Conservation (phyloP, 2,329 filamentous ascomycete species). For the Apiospora pterosperma region DNA sequence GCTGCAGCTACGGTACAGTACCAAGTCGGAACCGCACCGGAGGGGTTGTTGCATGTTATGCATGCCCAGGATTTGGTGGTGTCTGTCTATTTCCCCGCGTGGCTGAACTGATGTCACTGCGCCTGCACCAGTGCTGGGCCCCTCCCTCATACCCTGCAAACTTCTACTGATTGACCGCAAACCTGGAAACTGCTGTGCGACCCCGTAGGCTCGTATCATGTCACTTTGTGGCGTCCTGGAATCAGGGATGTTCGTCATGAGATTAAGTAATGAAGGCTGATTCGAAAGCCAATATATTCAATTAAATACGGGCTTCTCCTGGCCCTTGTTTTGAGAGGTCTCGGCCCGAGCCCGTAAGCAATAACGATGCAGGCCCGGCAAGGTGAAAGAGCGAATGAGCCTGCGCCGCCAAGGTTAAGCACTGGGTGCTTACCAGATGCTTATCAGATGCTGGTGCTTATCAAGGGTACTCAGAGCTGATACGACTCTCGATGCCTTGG, state of each 20-base stretch:
- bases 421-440: not conserved
- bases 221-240: not conserved
- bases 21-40: not conserved
- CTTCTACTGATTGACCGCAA: not conserved
- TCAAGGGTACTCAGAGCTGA: not conserved
- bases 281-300: not conserved
- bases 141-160: not conserved
- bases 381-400: not conserved
- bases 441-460: not conserved
- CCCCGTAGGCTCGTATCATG: not conserved
- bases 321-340: not conserved
- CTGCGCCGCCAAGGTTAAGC: not conserved
- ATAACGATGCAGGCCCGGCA: not conserved
- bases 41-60: not conserved
- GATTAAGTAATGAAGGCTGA: slow-evolving; percentile 1
- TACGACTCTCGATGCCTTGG: not conserved
- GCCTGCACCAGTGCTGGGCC: not conserved
- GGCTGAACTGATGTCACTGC: slow-evolving; percentile 1
- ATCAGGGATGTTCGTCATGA: not conserved
- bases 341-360: not conserved
- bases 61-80: not conserved
- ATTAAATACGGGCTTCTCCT: not conserved
- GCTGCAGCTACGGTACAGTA: not conserved
- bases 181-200: not conserved
- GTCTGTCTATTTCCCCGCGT: slow-evolving; percentile 1